These are phyloP conservation scores for Beauveria sp. DNA, from an alignment of 2,329 filamentous ascomycete genomes.

Conservation along the genomic window DNA sequence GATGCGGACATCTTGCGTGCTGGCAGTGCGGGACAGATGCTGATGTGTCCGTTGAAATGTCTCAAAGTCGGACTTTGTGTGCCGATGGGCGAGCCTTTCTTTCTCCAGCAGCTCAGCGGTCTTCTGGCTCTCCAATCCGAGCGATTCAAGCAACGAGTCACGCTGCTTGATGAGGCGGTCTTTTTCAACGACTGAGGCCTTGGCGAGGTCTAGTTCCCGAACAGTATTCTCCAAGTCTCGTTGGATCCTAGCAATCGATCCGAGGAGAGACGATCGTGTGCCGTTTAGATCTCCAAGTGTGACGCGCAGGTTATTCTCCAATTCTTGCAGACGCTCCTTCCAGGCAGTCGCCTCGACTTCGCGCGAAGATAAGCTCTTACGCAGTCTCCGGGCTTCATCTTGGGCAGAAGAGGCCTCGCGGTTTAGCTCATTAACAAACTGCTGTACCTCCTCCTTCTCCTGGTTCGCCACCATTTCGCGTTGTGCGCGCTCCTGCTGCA, in stretches of 20 bases:
- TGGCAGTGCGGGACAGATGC: constrained; percentile 77
- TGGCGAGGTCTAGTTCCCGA: constrained; percentile 72
- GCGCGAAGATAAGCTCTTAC: constrained; percentile 72
- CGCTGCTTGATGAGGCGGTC: constrained; percentile 85
- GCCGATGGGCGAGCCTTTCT: constrained; percentile 75
- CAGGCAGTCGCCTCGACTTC: constrained; percentile 86
- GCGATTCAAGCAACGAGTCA: constrained; percentile 79
- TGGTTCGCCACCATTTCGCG: constrained; percentile 77
- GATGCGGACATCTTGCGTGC: constrained; percentile 76
- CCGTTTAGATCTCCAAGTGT: constrained; percentile 82
- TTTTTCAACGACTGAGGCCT: constrained; percentile 76
- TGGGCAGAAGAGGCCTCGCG: constrained; percentile 72
- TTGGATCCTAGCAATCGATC: constrained; percentile 81
- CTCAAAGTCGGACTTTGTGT: constrained; percentile 82
- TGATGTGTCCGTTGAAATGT: constrained; percentile 81
- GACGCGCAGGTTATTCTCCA: constrained; percentile 82
- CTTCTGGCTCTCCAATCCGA: constrained; percentile 77
- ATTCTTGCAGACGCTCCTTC: constrained; percentile 83
- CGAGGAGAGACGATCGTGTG: constrained; percentile 76
- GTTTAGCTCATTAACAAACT: constrained; percentile 88
- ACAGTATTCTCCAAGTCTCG: constrained; percentile 78
- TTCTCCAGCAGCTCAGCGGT: constrained; percentile 85
- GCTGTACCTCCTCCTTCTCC: constrained; percentile 92
- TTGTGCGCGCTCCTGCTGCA: constrained; percentile 75
- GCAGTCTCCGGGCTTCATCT: constrained; percentile 75